A percentile compares a stretch with the other conserved stretches of the same genome.
Conservation (phyloP, 2,329 filamentous ascomycete species). For the Cadophora sp. region DNA sequence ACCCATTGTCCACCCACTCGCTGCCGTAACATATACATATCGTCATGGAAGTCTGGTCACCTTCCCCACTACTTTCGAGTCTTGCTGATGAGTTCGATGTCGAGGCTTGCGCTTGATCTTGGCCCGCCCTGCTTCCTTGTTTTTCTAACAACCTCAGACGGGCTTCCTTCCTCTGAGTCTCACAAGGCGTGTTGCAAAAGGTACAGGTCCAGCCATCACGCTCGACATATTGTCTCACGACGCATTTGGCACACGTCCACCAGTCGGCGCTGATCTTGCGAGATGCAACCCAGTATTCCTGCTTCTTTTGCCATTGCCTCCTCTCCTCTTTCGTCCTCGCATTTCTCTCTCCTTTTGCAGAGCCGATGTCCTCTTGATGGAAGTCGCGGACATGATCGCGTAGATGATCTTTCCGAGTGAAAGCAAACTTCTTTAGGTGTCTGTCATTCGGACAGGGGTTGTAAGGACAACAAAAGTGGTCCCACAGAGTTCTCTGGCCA, state of each 20-base stretch:
- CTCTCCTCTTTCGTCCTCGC: slow-evolving; percentile 22
- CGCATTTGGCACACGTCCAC: slow-evolving; percentile 42
- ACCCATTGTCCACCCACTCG: not conserved
- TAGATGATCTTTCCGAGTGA: slow-evolving; percentile 55
- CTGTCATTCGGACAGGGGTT: not conserved
- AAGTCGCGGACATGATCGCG: slow-evolving; percentile 55
- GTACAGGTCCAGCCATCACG: not conserved
- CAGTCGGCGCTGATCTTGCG: slow-evolving; percentile 29
- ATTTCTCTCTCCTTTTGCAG: slow-evolving; percentile 26
- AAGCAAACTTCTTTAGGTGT: slow-evolving; percentile 31
- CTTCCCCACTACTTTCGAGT: not conserved
- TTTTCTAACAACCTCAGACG: not conserved
- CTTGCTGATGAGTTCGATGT: not conserved
- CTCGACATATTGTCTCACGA: slow-evolving; percentile 16
- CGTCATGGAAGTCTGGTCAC: too few species aligned
- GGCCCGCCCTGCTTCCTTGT: not conserved
- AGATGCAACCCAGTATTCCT: slow-evolving; percentile 35
- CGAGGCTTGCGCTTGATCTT: not conserved
- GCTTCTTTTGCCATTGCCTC: slow-evolving; percentile 23
- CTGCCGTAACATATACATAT: not conserved
- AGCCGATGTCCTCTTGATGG: slow-evolving; percentile 51
- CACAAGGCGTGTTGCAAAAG: not conserved
- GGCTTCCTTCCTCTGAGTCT: not conserved
- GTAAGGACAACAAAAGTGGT: not conserved
- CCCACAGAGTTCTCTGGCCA: not conserved